Evolutionary conservation across 495 filamentous ascomycete species (phyloP), one percentile per base, ranked within the genome.

Genomic region (Aspergillus ellipticus): DNA sequence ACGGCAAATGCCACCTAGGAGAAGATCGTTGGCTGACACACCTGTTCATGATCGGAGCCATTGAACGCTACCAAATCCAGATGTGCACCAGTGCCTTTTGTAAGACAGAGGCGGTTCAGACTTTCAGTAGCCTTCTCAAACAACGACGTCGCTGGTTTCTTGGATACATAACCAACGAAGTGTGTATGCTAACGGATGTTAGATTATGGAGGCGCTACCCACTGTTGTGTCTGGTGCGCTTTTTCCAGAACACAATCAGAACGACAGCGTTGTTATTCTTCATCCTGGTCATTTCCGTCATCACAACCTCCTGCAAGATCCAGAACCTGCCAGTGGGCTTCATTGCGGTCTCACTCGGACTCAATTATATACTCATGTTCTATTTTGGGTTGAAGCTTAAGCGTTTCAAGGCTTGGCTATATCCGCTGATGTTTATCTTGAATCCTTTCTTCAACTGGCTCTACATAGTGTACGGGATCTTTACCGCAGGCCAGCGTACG

Each of bases 401-500:
- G 62, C 85, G 94, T 11, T 96, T 82, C 74, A 97, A 98, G 76
- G 85, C 91, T 55, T 92, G 89, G 89, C 80, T 96, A 1, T 98
- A 98, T 66, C 92, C 93, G 0, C 49, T 98, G 52, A 96, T 98
- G 92, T 98, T 97, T 66, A 70, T 96, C 49, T 66, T 97, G 55
- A 97, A 96, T 65, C 94, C 94, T 0, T 96, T 97, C 67, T 93
- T 97, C 80, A 97, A 98, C 71, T 98, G 94, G 94, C 79, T 90
- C 35, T 98, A 97, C 74, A 96, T 96, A 88, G 87, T 96, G 9
- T 86, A 87, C 59, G 84, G 84, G 19, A 85, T 86, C 49, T 96
- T 96, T 68, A 98, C 94, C 5, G 92, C 94, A 19, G 92, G 93
- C 19, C 91, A 97, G 67, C 81, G 94, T 33, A 98, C 94, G 4